phyloP scores from a whole-genome alignment of 768 basidiomycete genomes.

The Tephrocybe sp. region DNA sequence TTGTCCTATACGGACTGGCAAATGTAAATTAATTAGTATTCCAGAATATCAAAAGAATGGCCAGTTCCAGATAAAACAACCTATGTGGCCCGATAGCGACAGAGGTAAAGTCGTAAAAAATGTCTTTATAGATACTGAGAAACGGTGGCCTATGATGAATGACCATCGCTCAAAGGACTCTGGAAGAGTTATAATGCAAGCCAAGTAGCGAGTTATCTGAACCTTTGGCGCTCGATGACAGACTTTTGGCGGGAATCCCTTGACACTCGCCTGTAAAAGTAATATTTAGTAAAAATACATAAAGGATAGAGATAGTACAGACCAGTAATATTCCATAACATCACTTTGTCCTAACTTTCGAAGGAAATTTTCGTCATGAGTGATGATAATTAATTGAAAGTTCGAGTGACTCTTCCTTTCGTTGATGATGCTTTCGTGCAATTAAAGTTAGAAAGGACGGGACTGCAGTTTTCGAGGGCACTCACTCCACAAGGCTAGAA shows the following conservation, averaged over 20 bases:
- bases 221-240: conserved; percentile 67
- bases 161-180: too few relatives aligned
- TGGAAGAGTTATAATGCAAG: conserved; percentile 20
- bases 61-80: too few relatives aligned
- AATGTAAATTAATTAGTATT: too few relatives aligned
- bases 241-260: conserved; percentile 71
- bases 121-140: too few relatives aligned
- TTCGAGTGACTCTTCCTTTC: conserved; percentile 86
- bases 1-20: too few relatives aligned
- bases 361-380: conserved; percentile 95
- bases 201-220: conserved; percentile 39
- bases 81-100: too few relatives aligned
- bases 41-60: too few relatives aligned
- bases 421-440: conserved; percentile 76
- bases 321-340: conserved; percentile 97
- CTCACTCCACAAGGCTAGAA: conserved; percentile 86
- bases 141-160: too few relatives aligned
- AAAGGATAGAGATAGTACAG: conserved; percentile 22
- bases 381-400: conserved; percentile 96
- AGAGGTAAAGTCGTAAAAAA: too few relatives aligned
- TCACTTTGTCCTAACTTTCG: conserved; percentile 84
- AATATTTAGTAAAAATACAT: neutral
- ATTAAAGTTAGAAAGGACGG: conserved; percentile 1
- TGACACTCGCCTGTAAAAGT: conserved; percentile 75
- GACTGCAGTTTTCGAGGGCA: conserved; percentile 14